Conservation (phyloP, 2,329 filamentous ascomycete genomes). For the Parastagonospora avenae region DNA sequence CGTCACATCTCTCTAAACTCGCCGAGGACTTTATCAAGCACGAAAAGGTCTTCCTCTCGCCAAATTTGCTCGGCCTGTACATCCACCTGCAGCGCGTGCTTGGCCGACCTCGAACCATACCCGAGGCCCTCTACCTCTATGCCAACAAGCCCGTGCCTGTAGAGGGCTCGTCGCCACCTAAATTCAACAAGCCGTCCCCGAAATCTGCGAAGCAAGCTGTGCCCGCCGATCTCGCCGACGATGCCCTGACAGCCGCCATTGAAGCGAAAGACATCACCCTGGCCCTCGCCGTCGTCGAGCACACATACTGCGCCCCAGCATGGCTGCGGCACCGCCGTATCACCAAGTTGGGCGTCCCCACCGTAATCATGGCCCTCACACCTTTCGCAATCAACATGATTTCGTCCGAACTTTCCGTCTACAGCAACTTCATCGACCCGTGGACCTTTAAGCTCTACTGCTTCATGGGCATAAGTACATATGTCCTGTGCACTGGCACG, state of each 20-base stretch:
- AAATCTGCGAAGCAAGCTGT: conserved; percentile 74
- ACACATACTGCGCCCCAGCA: conserved; percentile 69
- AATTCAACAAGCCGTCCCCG: conserved; percentile 61
- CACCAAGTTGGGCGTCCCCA: conserved; percentile 66
- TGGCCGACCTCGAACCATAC: conserved; percentile 74
- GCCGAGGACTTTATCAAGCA: conserved; percentile 75
- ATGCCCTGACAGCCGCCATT: conserved; percentile 80
- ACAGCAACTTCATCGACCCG: conserved; percentile 79
- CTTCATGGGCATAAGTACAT: conserved; percentile 81
- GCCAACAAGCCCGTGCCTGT: conserved; percentile 78
- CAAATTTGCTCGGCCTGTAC: conserved; percentile 73
- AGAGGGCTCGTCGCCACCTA: conserved; percentile 58
- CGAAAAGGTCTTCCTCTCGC: conserved; percentile 79
- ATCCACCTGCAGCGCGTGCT: conserved; percentile 77
- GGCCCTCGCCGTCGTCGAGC: conserved; percentile 75
- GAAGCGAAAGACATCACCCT: conserved; percentile 76
- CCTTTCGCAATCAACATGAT: conserved; percentile 73
- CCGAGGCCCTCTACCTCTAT: conserved; percentile 80
- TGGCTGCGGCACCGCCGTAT: conserved; percentile 72
- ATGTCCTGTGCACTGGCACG: conserved; percentile 78
- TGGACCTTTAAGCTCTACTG: conserved; percentile 75
- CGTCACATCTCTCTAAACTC: conserved; percentile 54
- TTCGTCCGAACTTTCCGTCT: conserved; percentile 67
- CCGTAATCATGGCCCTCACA: conserved; percentile 59
- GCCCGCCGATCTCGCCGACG: conserved; percentile 69